A percentile compares a stretch with the other conserved stretches of the same genome.
These are phyloP conservation scores for Nicotiana obtusifolia DNA, from an alignment of 257 asterid species.

Conservation along the genomic window DNA sequence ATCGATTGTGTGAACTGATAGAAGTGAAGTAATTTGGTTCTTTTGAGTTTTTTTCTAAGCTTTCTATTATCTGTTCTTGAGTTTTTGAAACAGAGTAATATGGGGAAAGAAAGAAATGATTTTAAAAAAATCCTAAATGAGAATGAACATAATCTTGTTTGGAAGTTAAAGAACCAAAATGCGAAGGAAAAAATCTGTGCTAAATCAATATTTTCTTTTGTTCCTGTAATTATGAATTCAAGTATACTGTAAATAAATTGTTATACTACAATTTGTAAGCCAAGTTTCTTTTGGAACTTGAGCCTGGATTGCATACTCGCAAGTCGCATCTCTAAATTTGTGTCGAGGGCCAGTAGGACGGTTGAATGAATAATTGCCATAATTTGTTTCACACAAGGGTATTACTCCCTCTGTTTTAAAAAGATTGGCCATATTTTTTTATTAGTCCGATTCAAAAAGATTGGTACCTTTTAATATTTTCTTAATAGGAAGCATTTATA, in stretches of 20 bases:
- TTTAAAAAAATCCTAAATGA: too few species aligned
- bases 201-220: not conserved
- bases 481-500: too few species aligned
- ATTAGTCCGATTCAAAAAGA: too few species aligned
- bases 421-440: too few species aligned
- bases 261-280: not conserved
- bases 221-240: not conserved
- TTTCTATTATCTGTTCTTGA: not conserved
- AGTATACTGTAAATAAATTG: not conserved
- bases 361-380: not conserved
- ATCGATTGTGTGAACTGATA: not conserved
- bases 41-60: not conserved
- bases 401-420: not conserved
- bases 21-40: not conserved
- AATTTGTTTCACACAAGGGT: not conserved
- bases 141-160: too few species aligned
- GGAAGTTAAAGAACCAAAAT: not conserved
- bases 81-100: not conserved
- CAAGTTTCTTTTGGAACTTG: not conserved
- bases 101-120: not conserved
- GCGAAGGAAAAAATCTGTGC: not conserved
- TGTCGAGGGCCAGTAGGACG: not conserved
- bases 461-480: too few species aligned
- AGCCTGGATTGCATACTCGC: not conserved
- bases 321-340: not conserved